These are phyloP conservation scores for Globisporangium viniferum DNA, from an alignment of 352 stramenopile genomes.

Conservation along the genomic window DNA sequence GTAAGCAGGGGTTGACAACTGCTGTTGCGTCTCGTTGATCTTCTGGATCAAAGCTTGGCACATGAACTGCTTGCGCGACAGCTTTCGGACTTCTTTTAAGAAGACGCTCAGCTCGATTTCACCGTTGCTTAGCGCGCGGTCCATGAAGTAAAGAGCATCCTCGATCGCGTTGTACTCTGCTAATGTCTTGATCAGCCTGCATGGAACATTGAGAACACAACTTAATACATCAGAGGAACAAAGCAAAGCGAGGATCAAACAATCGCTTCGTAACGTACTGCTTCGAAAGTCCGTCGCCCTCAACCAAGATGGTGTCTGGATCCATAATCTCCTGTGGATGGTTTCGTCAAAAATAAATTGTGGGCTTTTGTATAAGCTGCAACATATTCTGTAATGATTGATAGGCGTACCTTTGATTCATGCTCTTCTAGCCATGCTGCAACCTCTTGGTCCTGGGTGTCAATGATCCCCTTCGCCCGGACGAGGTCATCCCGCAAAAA, in stretches of 20 bases:
- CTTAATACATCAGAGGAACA: neutral
- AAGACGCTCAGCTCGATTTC: constrained; percentile 84
- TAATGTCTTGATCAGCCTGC: constrained; percentile 71
- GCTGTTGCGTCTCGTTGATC: constrained; percentile 77
- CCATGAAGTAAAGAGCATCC: constrained; percentile 91
- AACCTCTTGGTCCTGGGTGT: constrained; percentile 58
- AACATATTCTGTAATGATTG: neutral
- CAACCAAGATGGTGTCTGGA: constrained; percentile 75
- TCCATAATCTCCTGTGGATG: constrained; percentile 56
- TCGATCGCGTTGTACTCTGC: constrained; percentile 88
- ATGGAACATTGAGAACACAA: constrained; percentile 2
- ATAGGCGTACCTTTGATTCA: constrained; percentile 51
- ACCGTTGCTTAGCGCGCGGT: constrained; percentile 84
- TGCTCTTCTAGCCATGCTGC: constrained; percentile 70
- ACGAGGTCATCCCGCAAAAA: constrained; percentile 67
- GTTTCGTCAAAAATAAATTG: neutral
- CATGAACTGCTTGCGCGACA: constrained; percentile 90
- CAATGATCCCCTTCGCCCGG: constrained; percentile 47
- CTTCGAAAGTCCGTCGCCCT: constrained; percentile 71
- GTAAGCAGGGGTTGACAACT: constrained; percentile 53
- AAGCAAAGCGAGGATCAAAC: neutral
- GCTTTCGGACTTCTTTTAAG: constrained; percentile 88
- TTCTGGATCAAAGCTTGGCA: constrained; percentile 85
- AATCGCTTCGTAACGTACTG: constrained; percentile 45
- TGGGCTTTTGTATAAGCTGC: neutral